These are phyloP conservation scores for Teratosphaeria gauchensis DNA, from an alignment of 2,329 filamentous ascomycete species.

Conservation along the genomic window DNA sequence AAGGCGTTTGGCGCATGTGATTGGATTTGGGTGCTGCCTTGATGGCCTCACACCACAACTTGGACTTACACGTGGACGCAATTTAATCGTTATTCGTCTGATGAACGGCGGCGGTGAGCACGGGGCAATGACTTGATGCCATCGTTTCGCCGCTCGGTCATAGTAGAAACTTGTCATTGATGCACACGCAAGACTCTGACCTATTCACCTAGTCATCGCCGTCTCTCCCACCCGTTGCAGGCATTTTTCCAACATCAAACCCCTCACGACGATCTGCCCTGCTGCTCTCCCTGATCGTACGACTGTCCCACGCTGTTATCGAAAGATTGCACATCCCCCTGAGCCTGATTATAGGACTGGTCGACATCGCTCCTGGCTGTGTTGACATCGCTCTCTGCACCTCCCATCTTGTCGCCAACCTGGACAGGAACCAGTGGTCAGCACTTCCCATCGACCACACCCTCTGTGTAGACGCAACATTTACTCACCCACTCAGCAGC, in stretches of 20 bases:
- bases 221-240: too few relatives aligned
- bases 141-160: too few relatives aligned
- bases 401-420: not conserved
- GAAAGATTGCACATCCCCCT: conserved; percentile 2
- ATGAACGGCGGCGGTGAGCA: too few relatives aligned
- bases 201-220: too few relatives aligned
- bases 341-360: not conserved
- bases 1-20: too few relatives aligned
- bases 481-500: conserved; percentile 6
- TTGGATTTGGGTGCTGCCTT: too few relatives aligned
- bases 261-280: not conserved
- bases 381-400: conserved; percentile 1
- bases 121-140: too few relatives aligned
- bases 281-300: conserved; percentile 2
- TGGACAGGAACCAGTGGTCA: not conserved
- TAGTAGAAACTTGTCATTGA: too few relatives aligned
- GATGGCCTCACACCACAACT: too few relatives aligned
- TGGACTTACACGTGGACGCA: too few relatives aligned
- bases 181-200: too few relatives aligned
- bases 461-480: not conserved
- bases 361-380: not conserved
- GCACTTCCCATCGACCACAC: not conserved
- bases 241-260: not conserved
- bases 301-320: conserved; percentile 1
- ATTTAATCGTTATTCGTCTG: too few relatives aligned